Conservation (phyloP, 768 basidiomycete species). For the Serendipita sp. region DNA sequence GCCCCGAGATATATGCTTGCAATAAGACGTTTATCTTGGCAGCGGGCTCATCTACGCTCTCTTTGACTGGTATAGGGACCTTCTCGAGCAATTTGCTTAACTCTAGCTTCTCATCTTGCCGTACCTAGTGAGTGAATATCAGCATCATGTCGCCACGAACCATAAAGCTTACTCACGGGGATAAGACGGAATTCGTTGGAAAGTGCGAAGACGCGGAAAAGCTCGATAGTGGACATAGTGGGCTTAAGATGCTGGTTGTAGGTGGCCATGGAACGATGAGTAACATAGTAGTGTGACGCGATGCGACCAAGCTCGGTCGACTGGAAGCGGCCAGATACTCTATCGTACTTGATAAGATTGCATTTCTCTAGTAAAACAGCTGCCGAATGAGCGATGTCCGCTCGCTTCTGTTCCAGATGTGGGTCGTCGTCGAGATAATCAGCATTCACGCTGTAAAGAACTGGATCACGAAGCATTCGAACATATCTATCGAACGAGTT, state of each 20-base stretch:
- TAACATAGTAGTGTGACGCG: constrained; percentile 90
- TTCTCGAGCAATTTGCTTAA: constrained; percentile 78
- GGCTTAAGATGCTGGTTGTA: constrained; percentile 89
- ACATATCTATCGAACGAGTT: constrained; percentile 46
- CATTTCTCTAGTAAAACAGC: constrained; percentile 89
- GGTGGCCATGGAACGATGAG: constrained; percentile 86
- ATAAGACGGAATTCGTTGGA: constrained; percentile 91
- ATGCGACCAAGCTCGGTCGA: constrained; percentile 88
- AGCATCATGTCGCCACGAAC: background rate
- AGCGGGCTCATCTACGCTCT: constrained; percentile 86
- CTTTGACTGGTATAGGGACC: constrained; percentile 95
- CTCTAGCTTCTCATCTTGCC: constrained; percentile 82
- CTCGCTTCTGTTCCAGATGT: constrained; percentile 77
- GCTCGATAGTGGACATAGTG: constrained; percentile 73
- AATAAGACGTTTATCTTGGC: constrained; percentile 95
- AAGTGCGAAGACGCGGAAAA: constrained; percentile 90
- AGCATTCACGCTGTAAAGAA: constrained; percentile 69
- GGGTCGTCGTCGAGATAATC: constrained; percentile 84
- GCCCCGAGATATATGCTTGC: constrained; percentile 85
- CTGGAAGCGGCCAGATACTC: constrained; percentile 73
- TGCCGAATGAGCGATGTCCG: constrained; percentile 85
- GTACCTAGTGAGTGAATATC: constrained; percentile 27
- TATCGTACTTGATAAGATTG: constrained; percentile 85
- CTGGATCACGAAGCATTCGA: constrained; percentile 82
- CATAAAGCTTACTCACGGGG: constrained; percentile 28